Conservation (phyloP, 1,139 yeast species). For the Suhomyces taliae region DNA sequence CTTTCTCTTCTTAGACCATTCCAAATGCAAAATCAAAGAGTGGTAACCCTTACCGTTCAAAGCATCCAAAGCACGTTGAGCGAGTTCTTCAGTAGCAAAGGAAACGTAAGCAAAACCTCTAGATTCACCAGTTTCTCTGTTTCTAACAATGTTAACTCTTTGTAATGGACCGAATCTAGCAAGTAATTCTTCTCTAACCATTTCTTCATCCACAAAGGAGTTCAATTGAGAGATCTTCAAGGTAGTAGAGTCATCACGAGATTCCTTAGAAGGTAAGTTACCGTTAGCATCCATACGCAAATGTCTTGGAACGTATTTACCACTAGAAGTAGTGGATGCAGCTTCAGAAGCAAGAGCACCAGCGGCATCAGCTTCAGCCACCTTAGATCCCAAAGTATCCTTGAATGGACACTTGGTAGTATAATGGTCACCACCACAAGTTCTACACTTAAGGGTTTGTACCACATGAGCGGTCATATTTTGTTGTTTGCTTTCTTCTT, state of each 20-base stretch:
- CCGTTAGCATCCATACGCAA: slow-evolving; percentile 63
- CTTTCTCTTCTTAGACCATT: slow-evolving; percentile 50
- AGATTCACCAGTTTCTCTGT: slow-evolving; percentile 91
- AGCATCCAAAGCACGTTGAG: slow-evolving; percentile 74
- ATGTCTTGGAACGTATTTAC: slow-evolving; percentile 78
- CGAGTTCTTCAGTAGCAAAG: slow-evolving; percentile 65
- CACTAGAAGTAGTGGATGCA: slow-evolving; percentile 28
- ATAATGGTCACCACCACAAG: slow-evolving; percentile 93
- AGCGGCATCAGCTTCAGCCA: slow-evolving; percentile 31
- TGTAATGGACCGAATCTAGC: slow-evolving; percentile 70
- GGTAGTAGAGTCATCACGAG: slow-evolving; percentile 84
- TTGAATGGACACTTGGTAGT: slow-evolving; percentile 95
- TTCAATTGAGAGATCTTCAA: slow-evolving; percentile 91
- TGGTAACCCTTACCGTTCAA: slow-evolving; percentile 92
- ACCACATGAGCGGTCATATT: slow-evolving; percentile 22
- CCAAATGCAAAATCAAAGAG: slow-evolving; percentile 82
- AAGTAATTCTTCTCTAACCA: slow-evolving; percentile 72
- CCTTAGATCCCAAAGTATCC: slow-evolving; percentile 72
- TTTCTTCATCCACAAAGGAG: slow-evolving; percentile 79
- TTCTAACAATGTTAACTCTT: slow-evolving; percentile 83
- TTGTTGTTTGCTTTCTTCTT: slow-evolving; percentile 61
- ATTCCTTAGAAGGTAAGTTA: slow-evolving; percentile 53
- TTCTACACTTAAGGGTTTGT: slow-evolving; percentile 72
- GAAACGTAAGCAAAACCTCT: slow-evolving; percentile 98
- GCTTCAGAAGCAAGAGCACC: slow-evolving; percentile 36